phyloP scores from a whole-genome alignment of 768 basidiomycete genomes.

The Tephrocybe sp. region DNA sequence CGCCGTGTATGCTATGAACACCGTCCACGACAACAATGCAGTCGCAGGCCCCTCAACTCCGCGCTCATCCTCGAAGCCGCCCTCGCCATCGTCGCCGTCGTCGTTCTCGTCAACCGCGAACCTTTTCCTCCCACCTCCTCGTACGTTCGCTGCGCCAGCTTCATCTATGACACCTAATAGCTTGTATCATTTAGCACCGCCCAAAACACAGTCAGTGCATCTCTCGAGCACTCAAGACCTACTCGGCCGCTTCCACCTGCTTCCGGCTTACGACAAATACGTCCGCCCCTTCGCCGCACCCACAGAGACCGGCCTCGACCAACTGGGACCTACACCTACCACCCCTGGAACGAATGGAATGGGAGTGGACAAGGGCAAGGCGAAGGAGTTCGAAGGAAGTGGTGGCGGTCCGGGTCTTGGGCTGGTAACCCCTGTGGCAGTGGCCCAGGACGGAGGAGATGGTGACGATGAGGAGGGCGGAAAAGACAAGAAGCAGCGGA shows the following conservation, averaged over 20 bases:
- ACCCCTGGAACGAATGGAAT: slow-evolving; percentile 21
- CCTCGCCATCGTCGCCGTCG: slow-evolving; percentile 31
- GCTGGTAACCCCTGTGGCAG: slow-evolving; percentile 35
- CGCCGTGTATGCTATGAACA: slow-evolving; percentile 44
- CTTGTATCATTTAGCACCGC: slow-evolving; percentile 27
- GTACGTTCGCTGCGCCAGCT: slow-evolving; percentile 26
- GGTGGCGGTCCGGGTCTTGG: too few relatives aligned
- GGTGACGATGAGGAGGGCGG: slow-evolving; percentile 55
- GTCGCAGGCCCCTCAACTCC: slow-evolving; percentile 62
- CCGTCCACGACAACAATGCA: slow-evolving; percentile 55
- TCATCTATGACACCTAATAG: slow-evolving; percentile 1
- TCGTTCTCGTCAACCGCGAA: slow-evolving; percentile 26
- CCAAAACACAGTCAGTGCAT: slow-evolving; percentile 43
- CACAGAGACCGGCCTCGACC: slow-evolving; percentile 26
- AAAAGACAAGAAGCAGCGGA: slow-evolving; percentile 75
- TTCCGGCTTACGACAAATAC: slow-evolving; percentile 79
- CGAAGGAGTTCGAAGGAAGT: slow-evolving; percentile 34
- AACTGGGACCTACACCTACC: slow-evolving; percentile 15
- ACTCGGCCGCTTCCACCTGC: slow-evolving; percentile 67
- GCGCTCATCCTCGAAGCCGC: slow-evolving; percentile 25
- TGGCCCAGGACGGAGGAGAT: slow-evolving; percentile 40
- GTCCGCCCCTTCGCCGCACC: slow-evolving; percentile 55
- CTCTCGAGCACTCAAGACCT: slow-evolving; percentile 81
- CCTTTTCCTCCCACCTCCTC: slow-evolving; percentile 43
- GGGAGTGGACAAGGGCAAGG: slow-evolving; percentile 51